phyloP scores from a whole-genome alignment of 306 rosid species.

The Glycine latifolia region DNA sequence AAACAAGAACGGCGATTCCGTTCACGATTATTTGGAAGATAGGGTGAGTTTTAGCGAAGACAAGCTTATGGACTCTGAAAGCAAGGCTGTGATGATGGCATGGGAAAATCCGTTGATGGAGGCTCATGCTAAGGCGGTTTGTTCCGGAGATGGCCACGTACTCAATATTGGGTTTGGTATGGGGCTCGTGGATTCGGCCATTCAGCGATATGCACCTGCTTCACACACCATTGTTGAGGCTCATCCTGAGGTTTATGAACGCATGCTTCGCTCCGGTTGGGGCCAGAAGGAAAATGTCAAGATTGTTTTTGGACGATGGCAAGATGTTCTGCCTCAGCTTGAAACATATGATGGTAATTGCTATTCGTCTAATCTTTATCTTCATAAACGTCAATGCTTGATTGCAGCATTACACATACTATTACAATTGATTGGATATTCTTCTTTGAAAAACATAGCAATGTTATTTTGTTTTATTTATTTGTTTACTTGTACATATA shows the following conservation, averaged over 20 bases:
- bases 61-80: conserved; percentile 82
- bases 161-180: conserved; percentile 91
- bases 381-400: not conserved
- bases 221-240: conserved; percentile 90
- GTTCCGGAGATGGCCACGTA: conserved; percentile 83
- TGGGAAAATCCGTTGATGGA: conserved; percentile 99
- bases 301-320: conserved; percentile 87
- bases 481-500: too few relatives aligned
- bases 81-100: conserved; percentile 97
- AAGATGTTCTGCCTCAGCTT: conserved; percentile 79
- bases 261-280: conserved; percentile 77
- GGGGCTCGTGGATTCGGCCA: conserved; percentile 95
- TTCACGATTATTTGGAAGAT: conserved; percentile 75
- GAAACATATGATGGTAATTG: conserved; percentile 79
- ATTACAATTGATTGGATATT: not conserved
- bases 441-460: not conserved
- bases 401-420: conserved; percentile 26
- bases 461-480: not conserved
- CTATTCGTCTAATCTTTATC: conserved; percentile 25
- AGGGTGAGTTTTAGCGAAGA: conserved; percentile 87
- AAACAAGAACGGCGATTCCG: conserved; percentile 45
- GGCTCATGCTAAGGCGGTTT: conserved; percentile 95
- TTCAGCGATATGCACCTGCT: conserved; percentile 73
- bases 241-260: conserved; percentile 82
- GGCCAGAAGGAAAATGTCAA: conserved; percentile 73